Evolutionary conservation across 129 eudicot species (phyloP).

Genomic region (Gnaphalium uliginosum): DNA sequence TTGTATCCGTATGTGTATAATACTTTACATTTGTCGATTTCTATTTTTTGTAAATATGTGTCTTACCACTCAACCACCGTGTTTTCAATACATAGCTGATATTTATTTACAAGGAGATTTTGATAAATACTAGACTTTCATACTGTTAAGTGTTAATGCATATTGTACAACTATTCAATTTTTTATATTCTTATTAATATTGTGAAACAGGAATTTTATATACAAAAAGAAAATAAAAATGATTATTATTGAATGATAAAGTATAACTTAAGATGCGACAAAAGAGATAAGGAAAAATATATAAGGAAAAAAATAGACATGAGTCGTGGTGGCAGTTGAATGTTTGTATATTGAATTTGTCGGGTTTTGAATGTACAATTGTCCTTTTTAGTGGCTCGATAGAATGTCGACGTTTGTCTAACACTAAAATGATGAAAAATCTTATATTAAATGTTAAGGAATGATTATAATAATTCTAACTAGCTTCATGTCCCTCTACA

Average conservation of each 20-base stretch:
- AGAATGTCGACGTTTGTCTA: conserved; percentile 17
- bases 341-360: conserved; percentile 15
- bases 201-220: no score
- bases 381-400: conserved; percentile 37
- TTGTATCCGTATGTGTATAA: background rate
- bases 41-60: background rate
- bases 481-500: background rate
- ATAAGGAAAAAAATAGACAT: background rate
- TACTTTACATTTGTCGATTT: background rate
- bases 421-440: background rate
- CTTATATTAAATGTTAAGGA: background rate
- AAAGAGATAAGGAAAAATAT: background rate
- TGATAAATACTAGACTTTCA: no score
- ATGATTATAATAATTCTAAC: no score
- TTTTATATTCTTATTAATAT: no score
- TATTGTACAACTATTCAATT: no score
- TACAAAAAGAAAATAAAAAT: no score
- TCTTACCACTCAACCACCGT: background rate
- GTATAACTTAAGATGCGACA: no score
- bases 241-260: background rate
- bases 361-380: conserved; percentile 15
- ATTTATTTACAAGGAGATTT: no score
- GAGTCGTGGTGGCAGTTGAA: conserved; percentile 23
- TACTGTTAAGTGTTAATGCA: no score
- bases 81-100: no score